Evolutionary conservation across 345 rosid species (phyloP).

Genomic region (Salix arbutifolia): DNA sequence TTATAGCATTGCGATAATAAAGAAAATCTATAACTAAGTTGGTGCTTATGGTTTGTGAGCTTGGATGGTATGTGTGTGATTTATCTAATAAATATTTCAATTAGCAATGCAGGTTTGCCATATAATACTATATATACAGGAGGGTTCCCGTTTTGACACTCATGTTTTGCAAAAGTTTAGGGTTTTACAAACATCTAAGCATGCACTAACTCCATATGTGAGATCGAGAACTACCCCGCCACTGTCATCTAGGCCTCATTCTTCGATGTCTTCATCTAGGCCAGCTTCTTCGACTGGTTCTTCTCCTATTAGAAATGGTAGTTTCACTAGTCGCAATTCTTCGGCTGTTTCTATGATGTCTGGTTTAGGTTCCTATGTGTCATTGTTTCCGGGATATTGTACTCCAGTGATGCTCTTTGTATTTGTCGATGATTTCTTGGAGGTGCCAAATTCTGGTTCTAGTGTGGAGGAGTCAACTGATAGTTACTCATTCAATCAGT

Average conservation of each 20-base stretch:
- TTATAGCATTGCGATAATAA: neutral
- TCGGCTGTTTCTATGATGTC: slow-evolving; percentile 63
- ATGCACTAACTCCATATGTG: slow-evolving; percentile 52
- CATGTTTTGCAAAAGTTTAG: slow-evolving; percentile 63
- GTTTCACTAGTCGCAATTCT: slow-evolving; percentile 41
- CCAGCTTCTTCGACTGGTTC: slow-evolving; percentile 27
- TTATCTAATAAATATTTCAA: slow-evolving; percentile 19
- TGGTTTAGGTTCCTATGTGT: slow-evolving; percentile 62
- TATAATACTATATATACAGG: slow-evolving; percentile 56
- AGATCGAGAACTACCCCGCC: slow-evolving; percentile 45
- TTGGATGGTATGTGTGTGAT: neutral
- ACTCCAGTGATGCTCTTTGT: slow-evolving; percentile 70
- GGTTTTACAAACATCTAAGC: slow-evolving; percentile 73
- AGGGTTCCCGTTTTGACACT: slow-evolving; percentile 62
- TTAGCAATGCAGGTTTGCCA: slow-evolving; percentile 83
- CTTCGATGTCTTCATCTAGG: slow-evolving; percentile 38
- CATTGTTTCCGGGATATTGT: slow-evolving; percentile 77
- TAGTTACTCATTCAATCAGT: slow-evolving; percentile 32
- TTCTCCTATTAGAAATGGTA: slow-evolving; percentile 52
- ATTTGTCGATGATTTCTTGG: slow-evolving; percentile 65
- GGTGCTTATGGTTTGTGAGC: neutral
- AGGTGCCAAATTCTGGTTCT: slow-evolving; percentile 31
- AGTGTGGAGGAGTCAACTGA: slow-evolving; percentile 49
- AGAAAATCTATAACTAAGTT: neutral
- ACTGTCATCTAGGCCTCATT: slow-evolving; percentile 46